These are phyloP conservation scores for Colletotrichum viniferum DNA, from an alignment of 2,329 filamentous ascomycete species.

Conservation along the genomic window DNA sequence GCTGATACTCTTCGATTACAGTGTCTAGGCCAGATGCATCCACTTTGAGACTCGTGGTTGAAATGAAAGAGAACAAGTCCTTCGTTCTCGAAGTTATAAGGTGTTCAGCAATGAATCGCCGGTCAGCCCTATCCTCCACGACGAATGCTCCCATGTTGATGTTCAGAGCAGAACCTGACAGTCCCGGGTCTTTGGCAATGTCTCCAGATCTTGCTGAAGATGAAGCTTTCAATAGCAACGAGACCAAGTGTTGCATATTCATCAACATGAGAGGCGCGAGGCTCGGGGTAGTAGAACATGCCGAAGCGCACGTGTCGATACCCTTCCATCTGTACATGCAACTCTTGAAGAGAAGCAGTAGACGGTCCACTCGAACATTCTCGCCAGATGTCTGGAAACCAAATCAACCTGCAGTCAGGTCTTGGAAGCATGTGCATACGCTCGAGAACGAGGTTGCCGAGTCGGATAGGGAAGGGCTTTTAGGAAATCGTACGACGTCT, in stretches of 20 bases:
- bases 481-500: neutral
- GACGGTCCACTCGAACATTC: neutral
- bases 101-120: neutral
- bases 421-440: neutral
- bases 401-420: neutral
- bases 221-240: neutral
- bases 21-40: neutral
- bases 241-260: neutral
- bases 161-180: neutral
- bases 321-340: neutral
- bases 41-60: neutral
- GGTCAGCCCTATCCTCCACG: neutral
- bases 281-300: neutral
- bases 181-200: neutral
- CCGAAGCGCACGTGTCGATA: neutral
- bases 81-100: neutral
- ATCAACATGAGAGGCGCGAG: neutral
- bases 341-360: neutral
- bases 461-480: neutral
- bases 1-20: neutral
- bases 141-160: neutral
- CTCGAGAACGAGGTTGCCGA: neutral
- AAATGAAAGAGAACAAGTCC: neutral
- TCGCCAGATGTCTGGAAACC: neutral
- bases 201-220: neutral